These are phyloP conservation scores for Aquilaria yunnanensis DNA, from an alignment of 345 rosid genomes.

Conservation along the genomic window DNA sequence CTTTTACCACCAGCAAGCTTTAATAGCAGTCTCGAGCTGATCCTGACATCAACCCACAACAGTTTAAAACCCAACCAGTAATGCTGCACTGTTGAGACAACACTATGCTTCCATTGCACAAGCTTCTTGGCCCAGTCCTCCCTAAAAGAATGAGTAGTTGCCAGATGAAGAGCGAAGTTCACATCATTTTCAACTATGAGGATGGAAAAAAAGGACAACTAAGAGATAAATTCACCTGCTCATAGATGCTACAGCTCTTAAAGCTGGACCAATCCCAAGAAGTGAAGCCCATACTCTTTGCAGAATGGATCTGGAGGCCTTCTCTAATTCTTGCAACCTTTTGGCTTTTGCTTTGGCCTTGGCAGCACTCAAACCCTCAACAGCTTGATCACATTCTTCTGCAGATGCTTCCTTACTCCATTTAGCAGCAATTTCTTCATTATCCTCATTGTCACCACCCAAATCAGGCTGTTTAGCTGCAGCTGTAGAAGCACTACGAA, in stretches of 20 bases:
- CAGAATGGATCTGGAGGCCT: slow-evolving; percentile 35
- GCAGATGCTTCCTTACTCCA: slow-evolving; percentile 66
- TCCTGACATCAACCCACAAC: slow-evolving; percentile 63
- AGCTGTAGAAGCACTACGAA: slow-evolving; percentile 53
- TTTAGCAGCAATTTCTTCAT: slow-evolving; percentile 28
- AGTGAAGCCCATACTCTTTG: slow-evolving; percentile 38
- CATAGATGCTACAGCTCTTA: slow-evolving; percentile 72
- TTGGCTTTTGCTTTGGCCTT: slow-evolving; percentile 66
- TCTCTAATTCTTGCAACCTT: slow-evolving; percentile 43
- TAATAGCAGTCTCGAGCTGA: slow-evolving; percentile 56
- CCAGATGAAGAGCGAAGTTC: background rate
- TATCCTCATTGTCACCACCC: slow-evolving; percentile 48
- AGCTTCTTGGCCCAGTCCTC: slow-evolving; percentile 69
- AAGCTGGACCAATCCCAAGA: slow-evolving; percentile 57
- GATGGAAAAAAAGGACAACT: slow-evolving; percentile 6
- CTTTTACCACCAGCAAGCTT: slow-evolving; percentile 70
- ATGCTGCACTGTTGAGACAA: slow-evolving; percentile 57
- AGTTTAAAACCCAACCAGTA: slow-evolving; percentile 69
- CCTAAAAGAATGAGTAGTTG: slow-evolving; percentile 29
- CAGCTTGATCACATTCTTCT: slow-evolving; percentile 77
- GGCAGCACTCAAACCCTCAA: slow-evolving; percentile 56
- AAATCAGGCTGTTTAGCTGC: slow-evolving; percentile 51
- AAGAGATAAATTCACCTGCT: slow-evolving; percentile 52
- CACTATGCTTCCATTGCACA: slow-evolving; percentile 54
- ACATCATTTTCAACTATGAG: slow-evolving; percentile 4